phyloP scores from a whole-genome alignment of 352 stramenopile species.

The Peronospora farinosa region DNA sequence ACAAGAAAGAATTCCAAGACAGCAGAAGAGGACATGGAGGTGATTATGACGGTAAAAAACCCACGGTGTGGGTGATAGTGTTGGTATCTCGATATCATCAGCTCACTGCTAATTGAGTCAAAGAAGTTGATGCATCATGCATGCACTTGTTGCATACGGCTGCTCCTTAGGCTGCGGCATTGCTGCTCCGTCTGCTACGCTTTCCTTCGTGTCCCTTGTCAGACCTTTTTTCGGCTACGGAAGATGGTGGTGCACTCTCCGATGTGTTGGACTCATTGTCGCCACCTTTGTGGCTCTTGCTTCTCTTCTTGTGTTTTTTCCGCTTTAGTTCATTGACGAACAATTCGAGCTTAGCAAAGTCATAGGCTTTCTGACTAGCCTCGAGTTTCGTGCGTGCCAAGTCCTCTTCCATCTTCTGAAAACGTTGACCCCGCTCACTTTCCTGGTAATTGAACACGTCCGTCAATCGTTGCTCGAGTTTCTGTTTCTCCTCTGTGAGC shows the following conservation, averaged over 20 bases:
- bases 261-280: slow-evolving; percentile 30
- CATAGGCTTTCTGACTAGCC: slow-evolving; percentile 40
- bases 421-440: slow-evolving; percentile 52
- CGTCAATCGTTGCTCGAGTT: slow-evolving; percentile 51
- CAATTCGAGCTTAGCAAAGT: slow-evolving; percentile 41
- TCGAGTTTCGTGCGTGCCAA: slow-evolving; percentile 47
- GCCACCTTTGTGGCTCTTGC: slow-evolving; percentile 21
- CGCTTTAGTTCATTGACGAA: slow-evolving; percentile 36
- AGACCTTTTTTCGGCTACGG: slow-evolving; percentile 12
- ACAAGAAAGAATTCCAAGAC: neutral
- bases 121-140: neutral
- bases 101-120: neutral
- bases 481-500: slow-evolving; percentile 51
- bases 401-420: slow-evolving; percentile 61
- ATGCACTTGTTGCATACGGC: neutral
- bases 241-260: slow-evolving; percentile 20
- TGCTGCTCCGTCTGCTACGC: slow-evolving; percentile 21
- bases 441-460: slow-evolving; percentile 70
- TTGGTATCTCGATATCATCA: slow-evolving; percentile 1
- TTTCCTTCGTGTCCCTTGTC: slow-evolving; percentile 19
- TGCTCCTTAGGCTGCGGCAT: slow-evolving; percentile 8
- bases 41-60: slow-evolving; percentile 26
- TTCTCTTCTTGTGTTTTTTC: slow-evolving; percentile 39
- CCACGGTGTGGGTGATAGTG: slow-evolving; percentile 6
- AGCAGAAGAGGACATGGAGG: slow-evolving; percentile 2